Evolutionary conservation across 2,329 filamentous ascomycete species (phyloP).

Genomic region (Trichoderma lentiforme): DNA sequence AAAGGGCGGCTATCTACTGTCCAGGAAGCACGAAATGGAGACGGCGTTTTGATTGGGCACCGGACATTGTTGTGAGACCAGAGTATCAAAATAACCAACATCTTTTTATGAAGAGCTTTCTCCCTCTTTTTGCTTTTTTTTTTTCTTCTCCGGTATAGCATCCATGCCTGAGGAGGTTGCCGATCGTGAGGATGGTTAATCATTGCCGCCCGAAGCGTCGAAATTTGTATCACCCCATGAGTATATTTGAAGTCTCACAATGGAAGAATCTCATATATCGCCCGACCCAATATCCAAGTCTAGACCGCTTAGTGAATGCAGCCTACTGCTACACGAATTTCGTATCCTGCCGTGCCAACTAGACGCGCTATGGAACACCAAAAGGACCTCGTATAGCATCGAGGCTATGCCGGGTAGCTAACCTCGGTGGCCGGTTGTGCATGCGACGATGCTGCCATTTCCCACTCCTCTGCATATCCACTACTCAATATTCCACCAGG

Average conservation of each 20-base stretch:
- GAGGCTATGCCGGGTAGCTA: not conserved
- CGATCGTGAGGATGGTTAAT: not conserved
- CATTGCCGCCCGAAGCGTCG: not conserved
- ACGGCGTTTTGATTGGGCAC: not conserved
- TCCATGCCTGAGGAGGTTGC: not conserved
- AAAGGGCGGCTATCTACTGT: not conserved
- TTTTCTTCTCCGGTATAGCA: not conserved
- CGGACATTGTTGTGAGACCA: not conserved
- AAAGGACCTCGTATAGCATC: not conserved
- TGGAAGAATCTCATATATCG: not conserved
- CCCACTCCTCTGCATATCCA: not conserved
- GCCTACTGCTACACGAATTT: not conserved
- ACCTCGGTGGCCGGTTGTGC: not conserved
- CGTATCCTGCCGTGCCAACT: not conserved
- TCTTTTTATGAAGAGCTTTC: not conserved
- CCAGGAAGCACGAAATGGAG: not conserved
- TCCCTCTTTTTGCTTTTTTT: not conserved
- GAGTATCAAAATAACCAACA: not conserved
- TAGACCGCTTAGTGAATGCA: not conserved
- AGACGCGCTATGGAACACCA: not conserved
- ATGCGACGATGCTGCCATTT: not conserved
- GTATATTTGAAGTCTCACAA: not conserved
- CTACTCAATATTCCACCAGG: not conserved
- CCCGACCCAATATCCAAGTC: not conserved
- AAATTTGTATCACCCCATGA: not conserved